Conservation (phyloP, 2,329 filamentous ascomycete genomes). For the Alternaria triticimaculans region DNA sequence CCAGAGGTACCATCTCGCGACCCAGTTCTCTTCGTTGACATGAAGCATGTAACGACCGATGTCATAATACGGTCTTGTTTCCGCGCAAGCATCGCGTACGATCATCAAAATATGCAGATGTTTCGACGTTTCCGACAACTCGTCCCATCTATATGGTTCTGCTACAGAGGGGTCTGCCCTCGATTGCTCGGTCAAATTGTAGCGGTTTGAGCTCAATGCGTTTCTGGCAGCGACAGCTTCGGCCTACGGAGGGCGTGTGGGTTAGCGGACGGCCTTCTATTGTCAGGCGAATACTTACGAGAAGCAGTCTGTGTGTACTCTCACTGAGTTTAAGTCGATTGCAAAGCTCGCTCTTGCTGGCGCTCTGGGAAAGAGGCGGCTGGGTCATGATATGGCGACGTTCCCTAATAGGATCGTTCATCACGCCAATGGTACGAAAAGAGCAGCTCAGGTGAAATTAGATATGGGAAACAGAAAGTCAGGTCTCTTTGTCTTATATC, state of each 20-base stretch:
- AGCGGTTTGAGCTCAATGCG: slow-evolving; percentile 49
- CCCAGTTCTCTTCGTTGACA: slow-evolving; percentile 56
- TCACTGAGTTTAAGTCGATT: slow-evolving; percentile 51
- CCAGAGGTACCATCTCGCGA: slow-evolving; percentile 60
- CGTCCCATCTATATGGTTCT: slow-evolving; percentile 54
- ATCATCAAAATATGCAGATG: slow-evolving; percentile 54
- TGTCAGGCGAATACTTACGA: slow-evolving; percentile 42
- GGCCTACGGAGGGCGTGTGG: slow-evolving; percentile 37
- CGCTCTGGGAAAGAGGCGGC: slow-evolving; percentile 51
- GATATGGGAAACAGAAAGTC: neutral
- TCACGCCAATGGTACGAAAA: neutral
- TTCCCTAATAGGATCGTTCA: neutral
- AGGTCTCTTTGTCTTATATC: slow-evolving; percentile 26
- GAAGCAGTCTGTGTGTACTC: slow-evolving; percentile 53
- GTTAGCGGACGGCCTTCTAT: slow-evolving; percentile 8
- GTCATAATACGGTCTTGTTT: slow-evolving; percentile 52
- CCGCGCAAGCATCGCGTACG: slow-evolving; percentile 47
- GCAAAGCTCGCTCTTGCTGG: slow-evolving; percentile 54
- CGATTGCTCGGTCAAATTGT: slow-evolving; percentile 50
- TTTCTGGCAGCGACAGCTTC: slow-evolving; percentile 53
- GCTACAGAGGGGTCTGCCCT: slow-evolving; percentile 36
- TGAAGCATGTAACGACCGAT: slow-evolving; percentile 51
- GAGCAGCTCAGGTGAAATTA: neutral
- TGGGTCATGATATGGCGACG: slow-evolving; percentile 20
- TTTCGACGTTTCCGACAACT: slow-evolving; percentile 57